These are phyloP conservation scores for Ceratocystis eucalypticola DNA, from an alignment of 2,329 filamentous ascomycete species.

Conservation along the genomic window DNA sequence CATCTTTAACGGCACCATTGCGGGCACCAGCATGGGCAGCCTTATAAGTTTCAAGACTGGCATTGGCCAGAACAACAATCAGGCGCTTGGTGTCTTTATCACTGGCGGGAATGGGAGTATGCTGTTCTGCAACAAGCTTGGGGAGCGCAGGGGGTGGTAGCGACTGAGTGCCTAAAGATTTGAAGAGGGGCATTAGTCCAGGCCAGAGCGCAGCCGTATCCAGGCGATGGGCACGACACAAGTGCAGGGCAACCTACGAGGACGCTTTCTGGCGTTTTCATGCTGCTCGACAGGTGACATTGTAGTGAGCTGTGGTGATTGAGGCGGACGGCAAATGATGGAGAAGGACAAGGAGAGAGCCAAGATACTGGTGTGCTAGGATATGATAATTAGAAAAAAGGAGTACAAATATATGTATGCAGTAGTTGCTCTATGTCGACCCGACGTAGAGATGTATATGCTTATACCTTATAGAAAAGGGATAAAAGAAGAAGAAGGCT, in stretches of 20 bases:
- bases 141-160: constrained; percentile 83
- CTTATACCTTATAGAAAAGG: neutral
- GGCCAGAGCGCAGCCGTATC: no score
- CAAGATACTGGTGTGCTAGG: neutral
- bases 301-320: neutral
- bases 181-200: constrained; percentile 20
- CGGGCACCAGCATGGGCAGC: constrained; percentile 60
- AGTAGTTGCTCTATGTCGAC: neutral
- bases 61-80: constrained; percentile 93
- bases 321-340: neutral
- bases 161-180: constrained; percentile 66
- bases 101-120: constrained; percentile 64
- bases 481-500: neutral
- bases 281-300: constrained; percentile 15
- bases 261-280: constrained; percentile 18
- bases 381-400: neutral
- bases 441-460: neutral
- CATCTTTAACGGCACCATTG: constrained; percentile 57
- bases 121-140: constrained; percentile 85
- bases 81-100: constrained; percentile 87
- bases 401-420: neutral
- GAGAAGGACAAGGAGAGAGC: neutral
- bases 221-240: no score
- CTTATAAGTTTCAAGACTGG: constrained; percentile 94
- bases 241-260: constrained; percentile 11